Conservation (phyloP, 345 rosid species). For the Hevea brasiliensis region DNA sequence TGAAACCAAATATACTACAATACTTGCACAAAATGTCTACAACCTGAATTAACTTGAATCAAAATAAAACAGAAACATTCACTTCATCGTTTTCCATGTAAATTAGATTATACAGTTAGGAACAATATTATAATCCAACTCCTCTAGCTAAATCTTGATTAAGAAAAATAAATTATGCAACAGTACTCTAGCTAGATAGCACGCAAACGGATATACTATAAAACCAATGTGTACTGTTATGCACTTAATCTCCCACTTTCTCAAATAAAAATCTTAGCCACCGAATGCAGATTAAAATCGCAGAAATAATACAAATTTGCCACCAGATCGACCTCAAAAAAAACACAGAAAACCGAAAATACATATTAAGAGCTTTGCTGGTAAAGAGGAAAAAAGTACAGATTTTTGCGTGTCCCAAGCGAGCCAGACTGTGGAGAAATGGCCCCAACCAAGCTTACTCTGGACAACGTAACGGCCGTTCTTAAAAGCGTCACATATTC, state of each 20-base stretch:
- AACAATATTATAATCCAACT: not conserved
- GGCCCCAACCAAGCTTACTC: conserved; percentile 79
- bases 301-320: not conserved
- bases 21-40: not conserved
- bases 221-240: not conserved
- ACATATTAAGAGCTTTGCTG: not conserved
- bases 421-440: conserved; percentile 86
- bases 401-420: conserved; percentile 62
- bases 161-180: not conserved
- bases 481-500: conserved; percentile 61
- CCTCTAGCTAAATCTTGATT: not conserved
- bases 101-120: not conserved
- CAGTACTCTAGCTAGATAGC: not conserved
- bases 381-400: conserved; percentile 26
- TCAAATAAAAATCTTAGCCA: too few relatives aligned
- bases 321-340: not conserved
- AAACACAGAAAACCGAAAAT: not conserved
- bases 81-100: not conserved
- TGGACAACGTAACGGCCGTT: conserved; percentile 65
- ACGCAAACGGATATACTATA: not conserved
- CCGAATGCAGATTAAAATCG: not conserved
- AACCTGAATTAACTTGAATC: not conserved
- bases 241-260: not conserved
- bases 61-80: too few relatives aligned
- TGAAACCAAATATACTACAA: not conserved